These are phyloP conservation scores for Leishmania guyanensis DNA, from an alignment of 208 protist genomes.

Conservation along the genomic window DNA sequence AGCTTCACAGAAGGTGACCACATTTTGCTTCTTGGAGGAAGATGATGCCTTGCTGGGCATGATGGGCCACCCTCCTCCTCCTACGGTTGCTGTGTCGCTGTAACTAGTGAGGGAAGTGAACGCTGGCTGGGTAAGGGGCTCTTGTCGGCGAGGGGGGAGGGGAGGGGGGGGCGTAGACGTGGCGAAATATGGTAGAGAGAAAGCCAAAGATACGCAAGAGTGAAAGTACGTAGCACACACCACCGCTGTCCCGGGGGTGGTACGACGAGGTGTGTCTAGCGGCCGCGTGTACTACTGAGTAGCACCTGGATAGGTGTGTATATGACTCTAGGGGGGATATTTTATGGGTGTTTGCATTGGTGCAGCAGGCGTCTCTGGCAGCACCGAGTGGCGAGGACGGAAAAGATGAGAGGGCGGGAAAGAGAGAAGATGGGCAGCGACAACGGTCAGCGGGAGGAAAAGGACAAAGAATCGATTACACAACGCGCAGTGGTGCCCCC, in stretches of 20 bases:
- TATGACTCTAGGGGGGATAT: not conserved
- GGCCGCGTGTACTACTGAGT: not conserved
- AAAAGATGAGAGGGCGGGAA: not conserved
- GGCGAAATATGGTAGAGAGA: too few species aligned
- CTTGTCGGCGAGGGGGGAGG: not conserved
- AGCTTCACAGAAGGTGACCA: constrained; percentile 75
- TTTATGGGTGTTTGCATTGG: not conserved
- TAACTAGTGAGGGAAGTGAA: not conserved
- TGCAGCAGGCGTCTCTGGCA: not conserved
- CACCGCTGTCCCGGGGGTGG: not conserved
- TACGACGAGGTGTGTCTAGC: not conserved
- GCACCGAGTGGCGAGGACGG: not conserved
- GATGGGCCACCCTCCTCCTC: not conserved
- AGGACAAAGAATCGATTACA: not conserved
- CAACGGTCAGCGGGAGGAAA: not conserved
- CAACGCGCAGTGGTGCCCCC: not conserved
- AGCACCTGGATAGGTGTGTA: not conserved
- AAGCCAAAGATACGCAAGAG: not conserved
- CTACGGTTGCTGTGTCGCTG: not conserved
- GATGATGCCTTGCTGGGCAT: constrained; percentile 9
- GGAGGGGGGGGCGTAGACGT: too few species aligned
- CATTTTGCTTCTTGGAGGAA: constrained; percentile 30
- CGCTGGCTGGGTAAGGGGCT: not conserved
- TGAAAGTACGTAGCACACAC: not conserved
- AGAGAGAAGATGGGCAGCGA: not conserved